Evolutionary conservation across 257 asterid genomes (phyloP).

Genomic region (Solanum pennellii): DNA sequence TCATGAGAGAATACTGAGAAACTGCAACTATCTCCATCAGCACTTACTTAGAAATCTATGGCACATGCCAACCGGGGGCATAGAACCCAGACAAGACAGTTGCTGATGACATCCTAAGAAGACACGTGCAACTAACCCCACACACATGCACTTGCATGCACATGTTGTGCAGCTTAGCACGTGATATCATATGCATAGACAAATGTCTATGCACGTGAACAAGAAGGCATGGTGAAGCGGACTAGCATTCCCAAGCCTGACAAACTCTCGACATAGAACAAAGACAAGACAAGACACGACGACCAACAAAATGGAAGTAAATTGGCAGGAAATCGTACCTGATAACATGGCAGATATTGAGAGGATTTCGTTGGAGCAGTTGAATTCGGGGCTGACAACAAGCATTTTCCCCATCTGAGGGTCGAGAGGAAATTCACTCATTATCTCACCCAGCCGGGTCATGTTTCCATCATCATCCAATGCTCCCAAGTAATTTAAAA

Average conservation of each 20-base stretch:
- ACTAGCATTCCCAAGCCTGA: constrained; percentile 6
- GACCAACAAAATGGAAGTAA: not conserved
- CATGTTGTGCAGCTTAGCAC: constrained; percentile 33
- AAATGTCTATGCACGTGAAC: constrained; percentile 24
- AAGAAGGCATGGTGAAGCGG: constrained; percentile 3
- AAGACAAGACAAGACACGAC: constrained; percentile 16
- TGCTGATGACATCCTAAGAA: constrained; percentile 91
- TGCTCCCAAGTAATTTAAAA: constrained; percentile 87
- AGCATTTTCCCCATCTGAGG: constrained; percentile 98
- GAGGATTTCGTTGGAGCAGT: constrained; percentile 91
- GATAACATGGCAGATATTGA: constrained; percentile 96
- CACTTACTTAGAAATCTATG: constrained; percentile 85
- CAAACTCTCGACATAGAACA: not conserved
- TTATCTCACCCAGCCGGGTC: constrained; percentile 78
- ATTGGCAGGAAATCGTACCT: constrained; percentile 29
- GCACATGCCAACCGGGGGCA: constrained; percentile 84
- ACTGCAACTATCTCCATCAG: constrained; percentile 99
- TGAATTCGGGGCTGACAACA: constrained; percentile 82
- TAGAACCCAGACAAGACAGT: constrained; percentile 77
- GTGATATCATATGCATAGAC: constrained; percentile 27
- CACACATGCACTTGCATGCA: constrained; percentile 26
- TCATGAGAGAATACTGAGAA: constrained; percentile 96
- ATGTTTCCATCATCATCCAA: constrained; percentile 93
- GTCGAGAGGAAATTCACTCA: constrained; percentile 94
- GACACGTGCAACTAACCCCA: constrained; percentile 41